Percentiles rank a stretch among this genome's conserved stretches.
These are phyloP conservation scores for Russula sp. DNA, from an alignment of 768 basidiomycete genomes.

Conservation along the genomic window DNA sequence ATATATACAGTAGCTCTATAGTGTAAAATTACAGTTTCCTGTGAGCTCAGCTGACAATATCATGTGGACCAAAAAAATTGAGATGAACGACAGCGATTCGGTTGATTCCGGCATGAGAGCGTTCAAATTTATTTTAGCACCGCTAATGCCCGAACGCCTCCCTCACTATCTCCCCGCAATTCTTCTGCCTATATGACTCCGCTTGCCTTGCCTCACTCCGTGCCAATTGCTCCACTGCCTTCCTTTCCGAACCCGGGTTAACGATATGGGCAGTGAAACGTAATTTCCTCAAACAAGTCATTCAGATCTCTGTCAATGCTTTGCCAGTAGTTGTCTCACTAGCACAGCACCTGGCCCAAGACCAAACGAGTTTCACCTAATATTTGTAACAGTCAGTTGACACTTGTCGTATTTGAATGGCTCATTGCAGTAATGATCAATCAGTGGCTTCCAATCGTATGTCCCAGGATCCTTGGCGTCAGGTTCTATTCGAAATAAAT, in stretches of 20 bases:
- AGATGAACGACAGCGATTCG: constrained; percentile 1
- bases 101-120: background rate
- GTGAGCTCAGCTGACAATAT: constrained; percentile 1
- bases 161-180: constrained; percentile 4
- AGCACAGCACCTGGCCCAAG: background rate
- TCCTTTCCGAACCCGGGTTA: background rate
- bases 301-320: background rate
- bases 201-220: background rate
- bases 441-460: background rate
- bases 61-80: background rate
- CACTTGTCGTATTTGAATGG: background rate
- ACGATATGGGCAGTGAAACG: background rate
- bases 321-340: background rate
- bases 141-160: constrained; percentile 2
- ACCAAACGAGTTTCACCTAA: constrained; percentile 1
- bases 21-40: background rate
- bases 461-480: background rate
- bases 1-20: too few relatives aligned
- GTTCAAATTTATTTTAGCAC: constrained; percentile 10
- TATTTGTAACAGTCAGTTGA: background rate
- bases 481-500: constrained; percentile 11
- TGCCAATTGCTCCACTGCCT: background rate
- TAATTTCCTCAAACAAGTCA: constrained; percentile 7
- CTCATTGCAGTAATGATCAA: background rate
- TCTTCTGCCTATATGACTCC: background rate